Evolutionary conservation across 1,284 basidiomycete genomes (phyloP).

Genomic region (Polyporus tsugae): DNA sequence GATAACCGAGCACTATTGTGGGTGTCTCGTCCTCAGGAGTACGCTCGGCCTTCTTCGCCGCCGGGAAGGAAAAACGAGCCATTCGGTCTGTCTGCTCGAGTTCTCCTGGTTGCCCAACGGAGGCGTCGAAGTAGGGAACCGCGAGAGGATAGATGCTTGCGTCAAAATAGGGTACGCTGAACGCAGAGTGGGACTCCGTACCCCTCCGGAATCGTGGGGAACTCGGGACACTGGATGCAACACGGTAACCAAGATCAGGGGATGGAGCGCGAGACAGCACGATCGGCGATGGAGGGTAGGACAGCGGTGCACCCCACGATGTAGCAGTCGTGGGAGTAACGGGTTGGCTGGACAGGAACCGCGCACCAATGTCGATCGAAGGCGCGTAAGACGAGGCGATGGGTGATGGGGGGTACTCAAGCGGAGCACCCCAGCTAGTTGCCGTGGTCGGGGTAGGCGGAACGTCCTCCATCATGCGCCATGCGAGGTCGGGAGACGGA

Average conservation of each 20-base stretch:
- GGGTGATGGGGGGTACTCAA: slow-evolving; percentile 49
- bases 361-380: slow-evolving; percentile 53
- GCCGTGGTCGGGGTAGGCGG: slow-evolving; percentile 54
- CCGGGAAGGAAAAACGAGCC: slow-evolving; percentile 36
- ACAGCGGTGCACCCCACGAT: slow-evolving; percentile 55
- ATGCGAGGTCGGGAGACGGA: slow-evolving; percentile 50
- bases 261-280: slow-evolving; percentile 33
- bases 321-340: slow-evolving; percentile 51
- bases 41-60: slow-evolving; percentile 4
- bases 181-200: too few relatives aligned
- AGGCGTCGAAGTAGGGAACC: slow-evolving; percentile 38
- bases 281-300: slow-evolving; percentile 52
- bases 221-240: slow-evolving; percentile 27
- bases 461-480: slow-evolving; percentile 57
- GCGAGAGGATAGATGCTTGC: slow-evolving; percentile 18
- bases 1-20: slow-evolving; percentile 31
- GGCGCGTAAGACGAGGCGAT: slow-evolving; percentile 41
- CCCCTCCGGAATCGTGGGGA: slow-evolving; percentile 19
- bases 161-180: slow-evolving; percentile 3
- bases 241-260: slow-evolving; percentile 34
- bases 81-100: slow-evolving; percentile 15
- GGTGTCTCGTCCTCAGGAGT: slow-evolving; percentile 12
- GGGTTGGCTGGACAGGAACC: slow-evolving; percentile 48
- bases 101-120: neutral
- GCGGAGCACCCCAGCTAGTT: slow-evolving; percentile 58